These are phyloP conservation scores for Amanita muscaria DNA, from an alignment of 768 basidiomycete species.

Conservation along the genomic window DNA sequence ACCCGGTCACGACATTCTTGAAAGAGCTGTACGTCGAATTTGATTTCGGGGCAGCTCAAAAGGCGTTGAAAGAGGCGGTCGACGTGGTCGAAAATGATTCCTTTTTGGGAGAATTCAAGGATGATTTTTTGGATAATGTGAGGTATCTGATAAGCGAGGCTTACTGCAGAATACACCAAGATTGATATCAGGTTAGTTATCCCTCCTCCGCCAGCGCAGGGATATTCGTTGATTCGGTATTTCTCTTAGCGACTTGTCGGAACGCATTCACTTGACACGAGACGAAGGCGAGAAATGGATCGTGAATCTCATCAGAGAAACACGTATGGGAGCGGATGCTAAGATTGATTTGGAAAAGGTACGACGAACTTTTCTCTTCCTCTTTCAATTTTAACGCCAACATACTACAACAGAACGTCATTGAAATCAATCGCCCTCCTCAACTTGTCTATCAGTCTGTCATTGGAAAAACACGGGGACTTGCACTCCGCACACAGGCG, in stretches of 20 bases:
- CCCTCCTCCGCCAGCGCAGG: background rate
- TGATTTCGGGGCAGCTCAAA: conserved; percentile 92
- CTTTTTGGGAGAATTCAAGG: conserved; percentile 84
- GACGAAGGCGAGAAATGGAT: conserved; percentile 99
- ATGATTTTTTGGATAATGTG: conserved; percentile 95
- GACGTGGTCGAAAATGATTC: conserved; percentile 86
- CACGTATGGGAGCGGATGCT: conserved; percentile 92
- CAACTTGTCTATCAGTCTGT: conserved; percentile 88
- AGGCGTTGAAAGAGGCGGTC: conserved; percentile 68
- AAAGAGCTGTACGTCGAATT: conserved; percentile 93
- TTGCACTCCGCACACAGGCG: conserved; percentile 86
- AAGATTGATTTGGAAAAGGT: conserved; percentile 97
- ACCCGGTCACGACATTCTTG: conserved; percentile 89
- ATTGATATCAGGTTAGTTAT: conserved; percentile 71
- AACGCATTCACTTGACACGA: conserved; percentile 84
- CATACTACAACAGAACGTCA: conserved; percentile 78
- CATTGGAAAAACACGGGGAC: conserved; percentile 90
- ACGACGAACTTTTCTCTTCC: conserved; percentile 10
- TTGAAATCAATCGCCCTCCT: conserved; percentile 87
- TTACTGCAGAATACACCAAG: conserved; percentile 95
- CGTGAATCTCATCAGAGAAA: conserved; percentile 97
- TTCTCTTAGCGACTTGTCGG: conserved; percentile 69
- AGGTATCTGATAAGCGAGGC: conserved; percentile 94
- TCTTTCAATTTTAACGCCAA: background rate
- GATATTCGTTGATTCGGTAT: too few relatives aligned